Conservation (phyloP, 2,329 filamentous ascomycete species). For the Fonsecaea nubica region DNA sequence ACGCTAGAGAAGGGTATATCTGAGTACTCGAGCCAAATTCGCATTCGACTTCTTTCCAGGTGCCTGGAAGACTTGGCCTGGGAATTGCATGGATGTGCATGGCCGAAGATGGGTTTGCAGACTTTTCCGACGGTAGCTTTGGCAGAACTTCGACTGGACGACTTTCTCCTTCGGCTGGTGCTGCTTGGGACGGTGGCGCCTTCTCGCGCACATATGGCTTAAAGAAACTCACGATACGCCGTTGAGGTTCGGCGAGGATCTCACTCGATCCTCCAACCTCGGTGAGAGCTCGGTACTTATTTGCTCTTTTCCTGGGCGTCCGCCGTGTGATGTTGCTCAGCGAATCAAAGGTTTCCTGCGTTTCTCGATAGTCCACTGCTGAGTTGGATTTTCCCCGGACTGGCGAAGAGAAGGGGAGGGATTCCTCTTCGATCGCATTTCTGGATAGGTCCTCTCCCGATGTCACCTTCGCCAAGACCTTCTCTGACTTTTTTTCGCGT, state of each 20-base stretch:
- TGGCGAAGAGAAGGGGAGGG: not conserved
- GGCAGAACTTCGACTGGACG: slow-evolving; percentile 6
- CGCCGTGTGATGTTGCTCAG: slow-evolving; percentile 22
- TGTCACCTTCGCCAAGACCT: not conserved
- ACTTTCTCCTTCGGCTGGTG: not conserved
- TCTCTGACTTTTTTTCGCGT: not conserved
- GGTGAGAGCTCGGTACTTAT: slow-evolving; percentile 4
- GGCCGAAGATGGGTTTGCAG: not conserved
- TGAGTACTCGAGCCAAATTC: slow-evolving; percentile 30
- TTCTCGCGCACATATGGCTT: slow-evolving; percentile 21
- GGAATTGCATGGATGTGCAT: slow-evolving; percentile 40
- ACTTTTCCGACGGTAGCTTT: slow-evolving; percentile 14
- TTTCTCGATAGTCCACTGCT: not conserved
- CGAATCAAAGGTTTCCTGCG: not conserved
- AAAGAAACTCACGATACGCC: slow-evolving; percentile 33
- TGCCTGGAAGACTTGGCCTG: slow-evolving; percentile 46
- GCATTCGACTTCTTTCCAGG: slow-evolving; percentile 43
- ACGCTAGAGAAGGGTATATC: not conserved
- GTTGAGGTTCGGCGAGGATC: slow-evolving; percentile 9
- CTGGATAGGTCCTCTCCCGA: not conserved
- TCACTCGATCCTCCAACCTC: not conserved
- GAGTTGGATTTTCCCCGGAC: not conserved
- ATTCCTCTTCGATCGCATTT: not conserved
- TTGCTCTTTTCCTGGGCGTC: slow-evolving; percentile 9
- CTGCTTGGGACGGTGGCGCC: not conserved